phyloP scores from a whole-genome alignment of 1,284 basidiomycete species.

The Apiotrichum gamsii region DNA sequence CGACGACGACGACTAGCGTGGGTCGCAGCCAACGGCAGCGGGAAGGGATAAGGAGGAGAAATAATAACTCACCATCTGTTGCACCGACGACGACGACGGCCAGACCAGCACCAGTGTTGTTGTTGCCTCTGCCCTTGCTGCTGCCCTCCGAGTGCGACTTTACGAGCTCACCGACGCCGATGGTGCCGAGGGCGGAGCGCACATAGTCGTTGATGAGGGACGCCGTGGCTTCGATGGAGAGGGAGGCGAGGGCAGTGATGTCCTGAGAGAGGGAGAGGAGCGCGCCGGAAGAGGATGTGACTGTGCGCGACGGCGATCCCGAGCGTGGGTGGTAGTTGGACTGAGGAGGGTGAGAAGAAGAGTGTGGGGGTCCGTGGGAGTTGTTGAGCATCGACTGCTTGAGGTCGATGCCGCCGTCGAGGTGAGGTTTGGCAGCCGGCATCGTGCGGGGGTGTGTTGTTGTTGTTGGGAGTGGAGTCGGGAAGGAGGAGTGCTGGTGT shows the following conservation, averaged over 20 bases:
- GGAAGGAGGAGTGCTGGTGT: not conserved
- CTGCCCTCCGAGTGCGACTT: not conserved
- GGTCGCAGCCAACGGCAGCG: too few relatives aligned
- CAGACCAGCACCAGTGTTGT: conserved; percentile 25
- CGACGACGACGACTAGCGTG: too few relatives aligned
- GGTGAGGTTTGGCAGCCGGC: not conserved
- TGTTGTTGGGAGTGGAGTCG: not conserved
- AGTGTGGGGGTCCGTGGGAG: not conserved
- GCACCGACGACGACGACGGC: conserved; percentile 40
- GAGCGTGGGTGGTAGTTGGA: not conserved
- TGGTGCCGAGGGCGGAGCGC: conserved; percentile 15
- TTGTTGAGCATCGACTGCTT: not conserved
- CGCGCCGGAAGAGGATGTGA: conserved; percentile 10
- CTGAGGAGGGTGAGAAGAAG: conserved; percentile 1
- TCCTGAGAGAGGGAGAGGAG: conserved; percentile 37
- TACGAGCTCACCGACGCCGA: conserved; percentile 26
- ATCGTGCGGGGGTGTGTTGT: not conserved
- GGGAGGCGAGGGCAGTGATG: conserved; percentile 34
- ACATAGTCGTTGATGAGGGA: conserved; percentile 30
- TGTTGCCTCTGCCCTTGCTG: not conserved
- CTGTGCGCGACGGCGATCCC: not conserved
- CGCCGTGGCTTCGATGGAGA: conserved; percentile 31
- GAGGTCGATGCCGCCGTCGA: conserved; percentile 6
- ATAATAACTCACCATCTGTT: conserved; percentile 32
- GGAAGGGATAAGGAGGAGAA: too few relatives aligned